Percentiles rank a stretch among this genome's conserved stretches.
These are phyloP conservation scores for Vaccinium macrocarpon DNA, from an alignment of 148 eudicot species.

Conservation along the genomic window DNA sequence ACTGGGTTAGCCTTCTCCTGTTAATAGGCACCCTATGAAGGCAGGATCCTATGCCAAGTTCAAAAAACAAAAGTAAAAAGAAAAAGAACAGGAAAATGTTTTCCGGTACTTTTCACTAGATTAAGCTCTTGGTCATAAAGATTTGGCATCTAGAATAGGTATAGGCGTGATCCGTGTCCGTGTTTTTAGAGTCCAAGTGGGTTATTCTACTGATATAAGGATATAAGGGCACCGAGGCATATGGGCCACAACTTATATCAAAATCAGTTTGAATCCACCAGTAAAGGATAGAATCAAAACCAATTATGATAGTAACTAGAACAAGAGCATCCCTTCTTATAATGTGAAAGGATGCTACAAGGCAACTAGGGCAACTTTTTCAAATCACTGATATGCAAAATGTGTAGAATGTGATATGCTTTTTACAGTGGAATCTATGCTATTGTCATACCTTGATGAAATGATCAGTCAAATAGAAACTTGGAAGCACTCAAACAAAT, in stretches of 20 bases:
- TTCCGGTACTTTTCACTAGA: neutral
- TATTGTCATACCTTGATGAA: constrained; percentile 39
- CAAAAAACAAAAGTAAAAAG: neutral
- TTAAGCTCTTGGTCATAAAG: neutral
- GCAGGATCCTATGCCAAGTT: neutral
- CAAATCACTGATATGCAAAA: neutral
- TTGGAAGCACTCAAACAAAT: constrained; percentile 50
- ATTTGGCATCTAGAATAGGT: neutral
- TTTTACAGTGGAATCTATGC: neutral
- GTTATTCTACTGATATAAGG: neutral
- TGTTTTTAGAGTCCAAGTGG: neutral
- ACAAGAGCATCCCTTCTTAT: neutral
- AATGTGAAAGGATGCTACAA: neutral
- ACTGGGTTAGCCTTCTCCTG: neutral
- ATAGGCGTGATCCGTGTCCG: neutral
- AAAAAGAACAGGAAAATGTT: neutral
- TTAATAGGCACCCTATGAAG: neutral
- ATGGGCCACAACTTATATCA: neutral
- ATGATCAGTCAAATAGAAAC: constrained; percentile 53
- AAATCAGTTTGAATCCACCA: neutral
- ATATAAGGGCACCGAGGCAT: neutral
- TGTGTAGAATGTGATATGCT: neutral
- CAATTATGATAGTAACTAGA: neutral
- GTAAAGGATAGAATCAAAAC: neutral
- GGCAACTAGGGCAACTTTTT: neutral